A percentile compares a stretch with the other conserved stretches of the same genome.
phyloP scores from a whole-genome alignment of 2,329 filamentous ascomycete species.

The Alternaria postmessia region DNA sequence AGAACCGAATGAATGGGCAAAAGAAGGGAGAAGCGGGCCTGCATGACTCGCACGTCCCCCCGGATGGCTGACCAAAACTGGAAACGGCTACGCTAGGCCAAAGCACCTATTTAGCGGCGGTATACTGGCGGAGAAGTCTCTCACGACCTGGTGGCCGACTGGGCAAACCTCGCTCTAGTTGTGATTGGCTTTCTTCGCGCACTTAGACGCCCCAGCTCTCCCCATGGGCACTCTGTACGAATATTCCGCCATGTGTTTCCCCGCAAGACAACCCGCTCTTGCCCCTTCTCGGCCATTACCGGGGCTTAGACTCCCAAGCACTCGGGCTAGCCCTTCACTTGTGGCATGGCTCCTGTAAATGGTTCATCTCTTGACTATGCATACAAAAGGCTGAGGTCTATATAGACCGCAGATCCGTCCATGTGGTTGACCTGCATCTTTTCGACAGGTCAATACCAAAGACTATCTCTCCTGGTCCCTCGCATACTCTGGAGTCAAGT shows the following conservation, averaged over 20 bases:
- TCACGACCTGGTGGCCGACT: slow-evolving; percentile 7
- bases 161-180: slow-evolving; percentile 4
- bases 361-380: not conserved
- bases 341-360: slow-evolving; percentile 10
- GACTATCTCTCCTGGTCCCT: not conserved
- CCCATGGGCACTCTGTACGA: slow-evolving; percentile 25
- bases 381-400: slow-evolving; percentile 8
- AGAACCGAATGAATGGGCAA: not conserved
- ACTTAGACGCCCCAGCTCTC: slow-evolving; percentile 22
- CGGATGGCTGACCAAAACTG: slow-evolving; percentile 2
- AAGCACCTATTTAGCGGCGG: slow-evolving; percentile 24
- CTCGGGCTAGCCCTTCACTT: slow-evolving; percentile 22
- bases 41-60: slow-evolving; percentile 9
- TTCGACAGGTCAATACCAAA: not conserved
- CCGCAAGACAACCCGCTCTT: slow-evolving; percentile 28
- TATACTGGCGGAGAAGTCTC: slow-evolving; percentile 28
- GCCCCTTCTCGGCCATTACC: slow-evolving; percentile 21
- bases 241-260: slow-evolving; percentile 23
- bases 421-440: not conserved
- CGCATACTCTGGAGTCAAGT: slow-evolving; percentile 3
- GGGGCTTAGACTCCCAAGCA: slow-evolving; percentile 16
- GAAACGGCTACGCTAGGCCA: slow-evolving; percentile 6
- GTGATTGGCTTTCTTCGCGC: slow-evolving; percentile 20
- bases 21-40: not conserved
- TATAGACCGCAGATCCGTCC: slow-evolving; percentile 18